Base-by-base conservation (phyloP, 768 basidiomycete genomes). In the Cubamyces lactineus region DNA sequence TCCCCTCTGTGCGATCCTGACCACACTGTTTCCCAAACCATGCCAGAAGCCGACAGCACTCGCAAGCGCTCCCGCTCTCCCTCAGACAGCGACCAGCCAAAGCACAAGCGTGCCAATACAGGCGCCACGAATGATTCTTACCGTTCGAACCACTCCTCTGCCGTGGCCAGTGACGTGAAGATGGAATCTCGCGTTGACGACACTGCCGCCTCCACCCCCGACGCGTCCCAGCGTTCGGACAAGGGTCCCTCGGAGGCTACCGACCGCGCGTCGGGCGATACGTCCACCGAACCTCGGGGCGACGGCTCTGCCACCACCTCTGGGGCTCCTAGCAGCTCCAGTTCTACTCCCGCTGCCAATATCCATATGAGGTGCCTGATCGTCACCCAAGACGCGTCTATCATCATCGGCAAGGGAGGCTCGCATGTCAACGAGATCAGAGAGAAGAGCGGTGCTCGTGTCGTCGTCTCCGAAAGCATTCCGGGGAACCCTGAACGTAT, bases 401-500 rank as follows among this genome's bases (percentile, higher is more conserved):
- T 99, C 77, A 98, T 98, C 79, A 99, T 99, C 67, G 97, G 97
- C 40, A 94, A 94, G 77, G 91, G 82, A 52, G 96, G 96, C 66
- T 85, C 91, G 46, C 97, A 98, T 77, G 96, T 99, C 68, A 98
- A 97, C 70, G 97, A 99, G 76, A 98, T 99, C 65, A 83, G 97
- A 63, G 97, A 98, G 76, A 97, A 96, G 81, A 95, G 93, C 66
- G 94, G 94, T 46, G 96, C 96, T 15, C 84, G 94, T 51, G 94
- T 98, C 69, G 92, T 95, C 81, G 94, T 99, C 49, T 98, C 95
- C 19, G 97, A 99, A 79, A 94, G 94, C 72, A 98, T 98, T 62
- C 94, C 97, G 3, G 96, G 96, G 9, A 98, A 98, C 73, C 97
- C 97, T n/a, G 97, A 99, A 78, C 88, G 97, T 48, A 98, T 99